phyloP scores from a whole-genome alignment of 495 filamentous ascomycete species.

The Penicillium cataractarum region DNA sequence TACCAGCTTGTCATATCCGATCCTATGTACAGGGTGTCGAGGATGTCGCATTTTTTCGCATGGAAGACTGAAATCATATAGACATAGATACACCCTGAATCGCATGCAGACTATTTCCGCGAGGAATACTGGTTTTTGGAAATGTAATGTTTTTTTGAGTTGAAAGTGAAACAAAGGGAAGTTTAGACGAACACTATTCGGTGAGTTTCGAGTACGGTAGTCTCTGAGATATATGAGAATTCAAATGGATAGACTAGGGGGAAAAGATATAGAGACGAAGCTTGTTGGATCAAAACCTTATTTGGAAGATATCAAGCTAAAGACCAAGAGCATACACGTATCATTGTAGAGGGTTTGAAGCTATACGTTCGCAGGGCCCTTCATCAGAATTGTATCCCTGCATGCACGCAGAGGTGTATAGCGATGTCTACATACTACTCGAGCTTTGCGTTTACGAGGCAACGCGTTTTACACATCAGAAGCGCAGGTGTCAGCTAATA shows the following conservation, averaged over 20 bases:
- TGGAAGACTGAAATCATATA: slow-evolving; percentile 22
- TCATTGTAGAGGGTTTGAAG: not conserved
- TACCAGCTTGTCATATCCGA: not conserved
- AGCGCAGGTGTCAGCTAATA: slow-evolving; percentile 5
- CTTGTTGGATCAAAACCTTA: not conserved
- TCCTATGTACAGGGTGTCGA: slow-evolving; percentile 19
- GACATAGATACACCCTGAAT: slow-evolving; percentile 34
- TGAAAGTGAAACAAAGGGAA: not conserved
- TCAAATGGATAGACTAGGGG: no score
- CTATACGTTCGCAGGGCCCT: not conserved
- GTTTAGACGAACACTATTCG: not conserved
- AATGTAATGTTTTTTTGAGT: not conserved
- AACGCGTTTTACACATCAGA: slow-evolving; percentile 6
- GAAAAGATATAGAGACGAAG: no score
- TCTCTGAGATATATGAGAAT: not conserved
- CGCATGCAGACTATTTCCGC: slow-evolving; percentile 24
- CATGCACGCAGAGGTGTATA: not conserved
- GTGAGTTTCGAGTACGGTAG: not conserved
- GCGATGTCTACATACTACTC: not conserved
- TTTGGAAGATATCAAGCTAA: not conserved
- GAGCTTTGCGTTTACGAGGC: not conserved
- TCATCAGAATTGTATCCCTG: not conserved
- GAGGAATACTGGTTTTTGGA: slow-evolving; percentile 18
- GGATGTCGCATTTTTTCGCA: slow-evolving; percentile 14
- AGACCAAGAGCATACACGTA: not conserved